Evolutionary conservation across 139 green algal genomes (phyloP), one percentile per base, ranked within the genome.

Genomic region (Asterochloris erici): DNA sequence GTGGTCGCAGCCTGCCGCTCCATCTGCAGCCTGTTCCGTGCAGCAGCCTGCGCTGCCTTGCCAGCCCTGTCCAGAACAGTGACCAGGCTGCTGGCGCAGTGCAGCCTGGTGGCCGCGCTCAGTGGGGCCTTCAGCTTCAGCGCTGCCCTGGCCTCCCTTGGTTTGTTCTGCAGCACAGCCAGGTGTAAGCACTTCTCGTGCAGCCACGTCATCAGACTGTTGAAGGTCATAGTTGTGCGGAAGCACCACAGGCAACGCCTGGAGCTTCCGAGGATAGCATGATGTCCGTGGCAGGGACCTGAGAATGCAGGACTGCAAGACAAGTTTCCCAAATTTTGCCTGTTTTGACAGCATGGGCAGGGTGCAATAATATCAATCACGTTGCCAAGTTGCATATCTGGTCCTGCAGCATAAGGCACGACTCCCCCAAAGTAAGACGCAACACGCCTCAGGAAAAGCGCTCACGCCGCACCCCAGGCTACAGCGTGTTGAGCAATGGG

Each of bases 21-120:
- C 23, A 6, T 38, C 71, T 77, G 29, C 73, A 82, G 54, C 60
- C 13, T 85, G 74, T 27, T 63, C 77, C 63, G 69, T 62, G 38
- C 47, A 19, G 77, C 66, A 27, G 54, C 63, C 21, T 54, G 27
- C 9, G 63, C 66, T 62, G 81, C 63, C 68, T 84, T 84, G 63
- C 73, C 60, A 29, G 81, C 74, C 23, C 62, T 38, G n/a, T 84
- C 81, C 14, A 84, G 26, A 14, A 74, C 77, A 0, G 83, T 64
- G 0, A 94, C 77, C 2, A 94, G 90, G 21, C 90, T 84, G 17
- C 85, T 83, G 15, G 88, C 84, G 78, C 88, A 93, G 38, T 89
- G 81, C 73, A 86, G 82, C 23, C 90, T 86, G 13, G 84, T 82
- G 12, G 85, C 73, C 15, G 82, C 66, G 17, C 68, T 60, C 17